Evolutionary conservation across 129 eudicot genomes (phyloP).

Genomic region (Chrysanthemum makinoi): DNA sequence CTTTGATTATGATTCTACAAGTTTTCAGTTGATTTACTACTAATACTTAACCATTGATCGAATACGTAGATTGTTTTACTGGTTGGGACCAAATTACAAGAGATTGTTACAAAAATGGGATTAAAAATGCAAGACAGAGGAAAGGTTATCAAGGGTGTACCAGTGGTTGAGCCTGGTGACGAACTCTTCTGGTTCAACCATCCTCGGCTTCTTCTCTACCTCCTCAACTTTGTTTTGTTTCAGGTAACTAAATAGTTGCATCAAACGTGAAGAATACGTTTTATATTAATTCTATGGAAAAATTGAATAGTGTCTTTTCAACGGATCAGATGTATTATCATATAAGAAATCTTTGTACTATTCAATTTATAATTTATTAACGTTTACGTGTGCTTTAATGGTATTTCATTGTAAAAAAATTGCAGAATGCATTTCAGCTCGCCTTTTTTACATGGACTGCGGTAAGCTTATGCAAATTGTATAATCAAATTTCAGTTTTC

Average conservation of each 20-base stretch:
- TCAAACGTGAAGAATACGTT: too few species aligned
- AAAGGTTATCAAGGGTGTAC: conserved; percentile 51
- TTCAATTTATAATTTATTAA: not conserved
- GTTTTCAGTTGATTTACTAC: too few species aligned
- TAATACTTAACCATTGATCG: not conserved
- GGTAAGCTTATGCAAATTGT: conserved; percentile 33
- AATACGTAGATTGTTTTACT: conserved; percentile 48
- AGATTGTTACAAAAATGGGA: conserved; percentile 68
- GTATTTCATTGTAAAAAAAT: conserved; percentile 10
- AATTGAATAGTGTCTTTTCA: too few species aligned
- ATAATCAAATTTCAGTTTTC: not conserved
- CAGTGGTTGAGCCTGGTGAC: conserved; percentile 56
- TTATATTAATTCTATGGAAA: too few species aligned
- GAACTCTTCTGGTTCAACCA: conserved; percentile 74
- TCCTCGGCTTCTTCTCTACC: conserved; percentile 55
- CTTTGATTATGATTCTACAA: too few species aligned
- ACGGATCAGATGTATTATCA: too few species aligned
- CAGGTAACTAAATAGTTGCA: conserved; percentile 31
- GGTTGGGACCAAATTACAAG: conserved; percentile 74
- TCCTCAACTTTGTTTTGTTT: conserved; percentile 64
- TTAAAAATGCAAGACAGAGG: conserved; percentile 50
- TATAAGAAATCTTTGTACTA: too few species aligned
- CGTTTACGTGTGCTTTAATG: not conserved
- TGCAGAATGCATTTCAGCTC: conserved; percentile 65
- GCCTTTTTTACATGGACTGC: conserved; percentile 63